Evolutionary conservation across 306 rosid species (phyloP).

Genomic region (Glycyrrhiza uralensis): DNA sequence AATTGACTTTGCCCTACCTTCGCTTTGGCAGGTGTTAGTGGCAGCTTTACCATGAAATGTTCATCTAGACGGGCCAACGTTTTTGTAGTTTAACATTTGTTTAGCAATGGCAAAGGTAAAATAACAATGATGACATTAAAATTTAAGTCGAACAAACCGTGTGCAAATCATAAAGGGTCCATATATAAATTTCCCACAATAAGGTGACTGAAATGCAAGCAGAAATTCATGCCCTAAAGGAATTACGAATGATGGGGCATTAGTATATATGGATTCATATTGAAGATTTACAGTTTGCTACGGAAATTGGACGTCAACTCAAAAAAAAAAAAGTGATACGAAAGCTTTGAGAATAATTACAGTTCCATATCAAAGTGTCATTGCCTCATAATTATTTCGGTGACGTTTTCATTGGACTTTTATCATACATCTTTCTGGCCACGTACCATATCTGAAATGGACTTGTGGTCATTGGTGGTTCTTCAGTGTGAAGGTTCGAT

Average conservation of each 20-base stretch:
- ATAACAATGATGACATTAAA: slow-evolving; percentile 2
- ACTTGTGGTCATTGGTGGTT: slow-evolving; percentile 38
- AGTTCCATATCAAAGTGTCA: slow-evolving; percentile 31
- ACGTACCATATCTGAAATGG: slow-evolving; percentile 39
- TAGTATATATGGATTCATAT: slow-evolving; percentile 2
- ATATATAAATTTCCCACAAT: not conserved
- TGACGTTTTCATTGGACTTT: slow-evolving; percentile 35
- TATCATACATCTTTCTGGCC: slow-evolving; percentile 24
- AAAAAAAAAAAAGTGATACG: slow-evolving; percentile 7
- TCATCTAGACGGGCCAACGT: slow-evolving; percentile 7
- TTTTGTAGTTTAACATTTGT: not conserved
- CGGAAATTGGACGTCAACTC: slow-evolving; percentile 8
- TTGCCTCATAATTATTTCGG: slow-evolving; percentile 34
- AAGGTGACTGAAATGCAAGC: not conserved
- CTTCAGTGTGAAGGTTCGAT: slow-evolving; percentile 31
- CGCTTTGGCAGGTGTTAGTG: not conserved
- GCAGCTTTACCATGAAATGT: not conserved
- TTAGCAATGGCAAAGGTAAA: not conserved
- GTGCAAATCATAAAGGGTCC: slow-evolving; percentile 13
- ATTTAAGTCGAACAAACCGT: slow-evolving; percentile 26
- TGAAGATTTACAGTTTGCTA: slow-evolving; percentile 21
- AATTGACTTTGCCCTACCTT: not conserved
- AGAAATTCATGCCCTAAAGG: slow-evolving; percentile 15
- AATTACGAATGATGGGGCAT: slow-evolving; percentile 20
- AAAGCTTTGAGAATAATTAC: slow-evolving; percentile 25